Conservation (phyloP, 139 green algal genomes). For the Picochlorum sp. region DNA sequence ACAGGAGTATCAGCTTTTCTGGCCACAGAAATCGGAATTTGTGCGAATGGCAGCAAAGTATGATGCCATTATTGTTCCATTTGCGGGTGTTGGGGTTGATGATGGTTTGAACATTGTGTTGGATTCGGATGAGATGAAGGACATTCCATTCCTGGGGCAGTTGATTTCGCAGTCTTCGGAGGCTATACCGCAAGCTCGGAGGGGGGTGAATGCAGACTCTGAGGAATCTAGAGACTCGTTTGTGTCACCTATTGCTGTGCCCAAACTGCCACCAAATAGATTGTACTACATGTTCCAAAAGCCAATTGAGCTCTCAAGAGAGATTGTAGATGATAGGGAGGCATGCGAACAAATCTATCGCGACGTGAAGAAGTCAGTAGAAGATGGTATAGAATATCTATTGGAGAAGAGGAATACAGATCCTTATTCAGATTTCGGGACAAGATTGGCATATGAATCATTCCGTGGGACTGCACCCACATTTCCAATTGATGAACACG, state of each 20-base stretch:
- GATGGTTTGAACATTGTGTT: slow-evolving; percentile 55
- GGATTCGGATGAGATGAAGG: slow-evolving; percentile 47
- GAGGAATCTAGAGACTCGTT: slow-evolving; percentile 36
- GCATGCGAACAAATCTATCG: slow-evolving; percentile 51
- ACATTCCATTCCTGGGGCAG: slow-evolving; percentile 50
- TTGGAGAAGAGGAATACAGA: slow-evolving; percentile 54
- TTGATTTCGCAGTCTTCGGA: slow-evolving; percentile 22
- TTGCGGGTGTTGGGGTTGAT: slow-evolving; percentile 76
- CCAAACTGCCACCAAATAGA: slow-evolving; percentile 41
- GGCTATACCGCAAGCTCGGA: slow-evolving; percentile 18
- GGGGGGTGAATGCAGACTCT: slow-evolving; percentile 3
- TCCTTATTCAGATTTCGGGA: slow-evolving; percentile 67
- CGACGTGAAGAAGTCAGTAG: slow-evolving; percentile 45
- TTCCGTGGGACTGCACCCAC: slow-evolving; percentile 65
- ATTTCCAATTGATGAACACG: slow-evolving; percentile 36
- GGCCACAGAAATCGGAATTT: slow-evolving; percentile 83
- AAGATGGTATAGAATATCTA: slow-evolving; percentile 63
- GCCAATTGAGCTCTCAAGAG: slow-evolving; percentile 48
- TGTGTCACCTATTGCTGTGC: slow-evolving; percentile 47
- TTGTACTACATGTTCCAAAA: slow-evolving; percentile 88
- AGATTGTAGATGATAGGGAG: slow-evolving; percentile 36
- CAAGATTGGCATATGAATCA: slow-evolving; percentile 67
- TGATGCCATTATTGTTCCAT: slow-evolving; percentile 88
- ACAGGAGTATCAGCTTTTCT: slow-evolving; percentile 90
- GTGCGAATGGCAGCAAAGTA: slow-evolving; percentile 79